These are phyloP conservation scores for Pythium aristosporum DNA, from an alignment of 352 stramenopile species.

Conservation along the genomic window DNA sequence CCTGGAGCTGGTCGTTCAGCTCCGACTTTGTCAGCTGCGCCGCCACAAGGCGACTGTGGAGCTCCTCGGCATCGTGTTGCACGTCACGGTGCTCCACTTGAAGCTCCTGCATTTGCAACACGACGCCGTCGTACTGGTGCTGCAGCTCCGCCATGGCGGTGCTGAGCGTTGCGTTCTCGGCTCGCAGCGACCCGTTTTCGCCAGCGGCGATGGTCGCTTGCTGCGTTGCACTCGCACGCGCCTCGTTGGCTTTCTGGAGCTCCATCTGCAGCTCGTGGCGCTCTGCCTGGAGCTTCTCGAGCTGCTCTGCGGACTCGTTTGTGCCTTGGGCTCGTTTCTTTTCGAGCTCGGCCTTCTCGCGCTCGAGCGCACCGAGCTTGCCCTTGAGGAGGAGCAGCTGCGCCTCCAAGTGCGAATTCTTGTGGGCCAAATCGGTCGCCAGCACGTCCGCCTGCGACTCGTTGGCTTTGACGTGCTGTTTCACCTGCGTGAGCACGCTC, in stretches of 20 bases:
- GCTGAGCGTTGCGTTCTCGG: background rate
- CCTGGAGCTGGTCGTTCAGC: constrained; percentile 19
- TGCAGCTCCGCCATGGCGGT: constrained; percentile 32
- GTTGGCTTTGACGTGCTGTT: background rate
- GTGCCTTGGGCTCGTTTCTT: background rate
- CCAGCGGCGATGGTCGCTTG: background rate
- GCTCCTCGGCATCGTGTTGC: constrained; percentile 47
- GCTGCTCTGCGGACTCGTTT: background rate
- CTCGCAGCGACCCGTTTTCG: background rate
- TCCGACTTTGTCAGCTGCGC: constrained; percentile 33
- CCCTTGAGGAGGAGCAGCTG: constrained; percentile 20
- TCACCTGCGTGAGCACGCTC: constrained; percentile 17
- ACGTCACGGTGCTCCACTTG: constrained; percentile 51
- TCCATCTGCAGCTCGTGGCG: background rate
- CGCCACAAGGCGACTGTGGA: constrained; percentile 54
- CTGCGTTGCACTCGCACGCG: background rate
- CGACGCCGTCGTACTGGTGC: constrained; percentile 42
- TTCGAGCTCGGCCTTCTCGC: constrained; percentile 10
- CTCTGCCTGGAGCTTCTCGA: background rate
- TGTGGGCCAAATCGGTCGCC: constrained; percentile 18
- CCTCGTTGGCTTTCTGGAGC: background rate
- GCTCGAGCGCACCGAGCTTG: constrained; percentile 4
- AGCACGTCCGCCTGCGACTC: constrained; percentile 14
- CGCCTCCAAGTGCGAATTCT: constrained; percentile 18
- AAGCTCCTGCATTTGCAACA: constrained; percentile 46